Percentiles rank a stretch among this genome's conserved stretches.
Conservation (phyloP, 352 stramenopile genomes). For the Phytophthora meadii region DNA sequence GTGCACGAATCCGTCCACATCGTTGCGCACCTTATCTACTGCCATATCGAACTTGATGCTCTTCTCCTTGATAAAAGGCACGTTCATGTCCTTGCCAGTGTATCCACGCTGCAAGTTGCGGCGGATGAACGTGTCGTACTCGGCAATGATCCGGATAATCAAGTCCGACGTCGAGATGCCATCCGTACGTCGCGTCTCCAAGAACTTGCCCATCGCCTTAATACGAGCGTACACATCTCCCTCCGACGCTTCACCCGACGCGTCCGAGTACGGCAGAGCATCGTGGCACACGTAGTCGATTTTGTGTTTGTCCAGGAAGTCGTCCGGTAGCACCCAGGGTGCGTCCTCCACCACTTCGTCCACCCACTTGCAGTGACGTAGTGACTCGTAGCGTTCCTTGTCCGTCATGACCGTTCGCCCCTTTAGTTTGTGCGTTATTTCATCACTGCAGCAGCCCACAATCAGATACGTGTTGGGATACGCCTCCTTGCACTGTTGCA, state of each 20-base stretch:
- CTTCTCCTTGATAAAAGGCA: slow-evolving; percentile 89
- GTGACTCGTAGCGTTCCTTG: slow-evolving; percentile 85
- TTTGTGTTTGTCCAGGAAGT: slow-evolving; percentile 84
- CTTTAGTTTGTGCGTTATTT: slow-evolving; percentile 89
- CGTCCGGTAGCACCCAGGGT: slow-evolving; percentile 87
- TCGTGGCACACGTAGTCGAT: slow-evolving; percentile 93
- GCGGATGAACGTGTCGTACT: slow-evolving; percentile 94
- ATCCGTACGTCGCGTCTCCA: slow-evolving; percentile 86
- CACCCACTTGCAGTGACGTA: slow-evolving; percentile 89
- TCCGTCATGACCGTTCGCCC: slow-evolving; percentile 90
- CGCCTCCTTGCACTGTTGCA: slow-evolving; percentile 89
- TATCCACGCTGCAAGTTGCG: slow-evolving; percentile 90
- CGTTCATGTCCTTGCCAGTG: slow-evolving; percentile 93
- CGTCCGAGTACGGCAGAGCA: slow-evolving; percentile 84
- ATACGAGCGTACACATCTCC: slow-evolving; percentile 89
- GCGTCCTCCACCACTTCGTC: slow-evolving; percentile 89
- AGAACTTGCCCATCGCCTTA: slow-evolving; percentile 88
- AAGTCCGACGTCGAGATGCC: slow-evolving; percentile 91
- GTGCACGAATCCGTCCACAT: slow-evolving; percentile 80
- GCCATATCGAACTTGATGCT: slow-evolving; percentile 90
- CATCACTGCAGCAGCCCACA: slow-evolving; percentile 89
- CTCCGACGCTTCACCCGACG: slow-evolving; percentile 73
- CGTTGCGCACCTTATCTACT: slow-evolving; percentile 83
- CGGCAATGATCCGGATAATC: slow-evolving; percentile 90
- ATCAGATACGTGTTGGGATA: slow-evolving; percentile 89